A percentile compares a stretch with the other conserved stretches of the same genome.
Evolutionary conservation across 345 rosid species (phyloP).

Genomic region (Syzygium aqueum): DNA sequence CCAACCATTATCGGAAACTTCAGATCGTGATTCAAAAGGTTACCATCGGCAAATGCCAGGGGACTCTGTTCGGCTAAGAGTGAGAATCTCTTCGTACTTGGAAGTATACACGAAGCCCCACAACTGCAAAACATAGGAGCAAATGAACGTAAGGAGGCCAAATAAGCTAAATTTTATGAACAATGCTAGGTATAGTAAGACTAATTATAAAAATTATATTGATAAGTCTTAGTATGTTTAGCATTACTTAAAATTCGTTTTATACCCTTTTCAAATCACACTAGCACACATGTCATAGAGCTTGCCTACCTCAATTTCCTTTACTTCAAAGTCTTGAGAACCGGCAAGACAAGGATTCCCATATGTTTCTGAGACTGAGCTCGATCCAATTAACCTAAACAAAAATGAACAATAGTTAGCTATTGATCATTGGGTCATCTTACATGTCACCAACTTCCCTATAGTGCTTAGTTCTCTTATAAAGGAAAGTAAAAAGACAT

Average conservation of each 20-base stretch:
- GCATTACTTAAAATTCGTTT: neutral
- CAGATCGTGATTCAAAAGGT: neutral
- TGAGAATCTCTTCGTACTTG: slow-evolving; percentile 74
- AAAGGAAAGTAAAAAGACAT: neutral
- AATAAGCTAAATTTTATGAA: neutral
- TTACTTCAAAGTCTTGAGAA: slow-evolving; percentile 80
- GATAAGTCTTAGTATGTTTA: neutral
- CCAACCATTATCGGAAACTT: neutral
- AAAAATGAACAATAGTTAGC: neutral
- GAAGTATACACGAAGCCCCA: slow-evolving; percentile 92
- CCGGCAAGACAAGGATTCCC: slow-evolving; percentile 84
- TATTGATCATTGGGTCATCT: neutral
- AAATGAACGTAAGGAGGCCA: neutral
- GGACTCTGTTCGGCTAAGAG: slow-evolving; percentile 49
- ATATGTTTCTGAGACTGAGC: slow-evolving; percentile 87
- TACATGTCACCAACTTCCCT: neutral
- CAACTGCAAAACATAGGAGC: slow-evolving; percentile 31
- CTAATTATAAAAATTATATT: neutral
- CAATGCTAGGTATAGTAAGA: neutral
- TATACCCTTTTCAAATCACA: neutral
- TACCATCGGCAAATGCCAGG: slow-evolving; percentile 84
- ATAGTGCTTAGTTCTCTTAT: neutral
- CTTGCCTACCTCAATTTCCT: slow-evolving; percentile 71
- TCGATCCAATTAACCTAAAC: slow-evolving; percentile 72
- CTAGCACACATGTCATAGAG: neutral